Evolutionary conservation across 2,329 filamentous ascomycete genomes (phyloP), one percentile per base, ranked within the genome.

Genomic region (Cordyceps tenuipes): DNA sequence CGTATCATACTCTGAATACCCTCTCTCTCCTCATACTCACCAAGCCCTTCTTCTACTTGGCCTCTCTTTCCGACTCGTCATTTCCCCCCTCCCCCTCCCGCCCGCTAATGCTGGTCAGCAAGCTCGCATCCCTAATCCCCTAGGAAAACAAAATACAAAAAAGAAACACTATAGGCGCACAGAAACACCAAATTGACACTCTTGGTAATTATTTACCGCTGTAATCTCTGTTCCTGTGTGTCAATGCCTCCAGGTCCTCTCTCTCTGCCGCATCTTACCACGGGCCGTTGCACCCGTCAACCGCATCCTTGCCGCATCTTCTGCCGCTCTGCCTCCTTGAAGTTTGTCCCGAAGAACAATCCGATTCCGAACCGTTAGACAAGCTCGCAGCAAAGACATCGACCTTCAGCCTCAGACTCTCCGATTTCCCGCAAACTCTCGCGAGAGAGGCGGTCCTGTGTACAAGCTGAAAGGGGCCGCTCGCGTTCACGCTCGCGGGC

Each of bases 181-280:
- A 36, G 17, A 21, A 19, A 19, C 34, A 41, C 9, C 15, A 36
- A 36, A 46, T 21, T 26, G 23, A 31, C 43, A 47, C 26, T n/a
- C 44, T 19, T n/a, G 44, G 44, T 43, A 43, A 17, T 41, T 4
- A 34, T 48, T 19, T 57, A 48, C 23, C 54, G 21, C 44, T 49
- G 54, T 57, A 49, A 29, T 29, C 10, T 15, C 23, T 29, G 15
- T 41, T 39, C 8, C 44, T 10, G 31, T 49, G 54, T 49, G 54
- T 58, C 56, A 58, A 58, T 58, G 56, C 56, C 47, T 58, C 23
- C 50, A 36, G 47, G 39, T 44, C 36, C 36, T 51, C 23, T 43
- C 13, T 51, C 56, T 26, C 47, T 44, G 36, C 56, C 39, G 23
- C 34, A 58, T 58, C n/a, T 51, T 23, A 51, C 34, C 47, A 23